Conservation (phyloP, 23 red algal genomes). For the Chondrus crispus region DNA sequence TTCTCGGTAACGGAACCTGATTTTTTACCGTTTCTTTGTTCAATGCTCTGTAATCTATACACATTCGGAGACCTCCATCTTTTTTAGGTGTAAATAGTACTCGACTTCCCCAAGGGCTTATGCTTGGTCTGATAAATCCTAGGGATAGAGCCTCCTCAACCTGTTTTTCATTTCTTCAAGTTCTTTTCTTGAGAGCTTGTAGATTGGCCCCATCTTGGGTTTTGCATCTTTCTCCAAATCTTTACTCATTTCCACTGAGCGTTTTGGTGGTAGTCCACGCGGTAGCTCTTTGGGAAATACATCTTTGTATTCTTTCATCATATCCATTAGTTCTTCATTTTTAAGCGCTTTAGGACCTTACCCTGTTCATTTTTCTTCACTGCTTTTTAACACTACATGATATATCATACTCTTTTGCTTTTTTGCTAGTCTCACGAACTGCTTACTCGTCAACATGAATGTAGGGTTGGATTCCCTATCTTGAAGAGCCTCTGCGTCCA, state of each 20-base stretch:
- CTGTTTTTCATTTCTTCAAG: constrained; percentile 12
- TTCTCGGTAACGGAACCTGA: not conserved
- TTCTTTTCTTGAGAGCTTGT: not conserved
- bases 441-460: not conserved
- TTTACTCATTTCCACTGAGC: not conserved
- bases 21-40: constrained; percentile 31
- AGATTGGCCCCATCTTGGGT: not conserved
- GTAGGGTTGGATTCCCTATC: not conserved
- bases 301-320: constrained; percentile 22
- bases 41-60: constrained; percentile 13
- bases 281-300: not conserved
- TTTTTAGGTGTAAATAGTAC: not conserved
- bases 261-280: not conserved
- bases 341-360: not conserved
- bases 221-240: not conserved
- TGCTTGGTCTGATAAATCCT: constrained; percentile 25
- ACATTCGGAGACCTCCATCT: not conserved
- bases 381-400: not conserved
- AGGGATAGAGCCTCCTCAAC: not conserved
- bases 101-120: constrained; percentile 13
- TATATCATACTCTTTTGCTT: constrained; percentile 5
- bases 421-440: constrained; percentile 1
- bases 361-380: not conserved
- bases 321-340: not conserved
- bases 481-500: constrained; percentile 26